phyloP scores from a whole-genome alignment of 2,329 filamentous ascomycete species.

The Bipolaris gigantea region DNA sequence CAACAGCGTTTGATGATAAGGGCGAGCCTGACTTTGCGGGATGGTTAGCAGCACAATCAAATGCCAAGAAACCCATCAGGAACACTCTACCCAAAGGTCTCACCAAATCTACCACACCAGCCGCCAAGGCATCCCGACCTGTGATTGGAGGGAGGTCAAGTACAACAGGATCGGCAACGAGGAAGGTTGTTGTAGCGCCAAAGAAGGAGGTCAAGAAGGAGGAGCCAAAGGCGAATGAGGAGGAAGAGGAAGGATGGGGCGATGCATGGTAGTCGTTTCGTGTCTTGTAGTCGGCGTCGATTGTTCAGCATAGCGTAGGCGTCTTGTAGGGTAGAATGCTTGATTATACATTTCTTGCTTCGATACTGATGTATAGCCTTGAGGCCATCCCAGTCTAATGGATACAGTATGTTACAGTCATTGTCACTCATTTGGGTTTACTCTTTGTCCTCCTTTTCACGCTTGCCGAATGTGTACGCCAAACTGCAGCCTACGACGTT shows the following conservation, averaged over 20 bases:
- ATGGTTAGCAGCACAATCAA: slow-evolving; percentile 85
- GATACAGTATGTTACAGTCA: slow-evolving; percentile 10
- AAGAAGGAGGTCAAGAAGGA: slow-evolving; percentile 39
- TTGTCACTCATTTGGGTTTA: not conserved
- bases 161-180: slow-evolving; percentile 36
- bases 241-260: slow-evolving; percentile 45
- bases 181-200: slow-evolving; percentile 30
- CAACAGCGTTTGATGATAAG: slow-evolving; percentile 72
- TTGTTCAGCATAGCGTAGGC: slow-evolving; percentile 16
- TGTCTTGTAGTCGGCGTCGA: slow-evolving; percentile 1
- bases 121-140: slow-evolving; percentile 40
- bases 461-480: slow-evolving; percentile 56
- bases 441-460: slow-evolving; percentile 40
- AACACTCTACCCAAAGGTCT: slow-evolving; percentile 84
- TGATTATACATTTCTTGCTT: slow-evolving; percentile 4
- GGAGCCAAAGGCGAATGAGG: slow-evolving; percentile 47
- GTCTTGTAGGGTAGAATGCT: slow-evolving; percentile 5
- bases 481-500: slow-evolving; percentile 57
- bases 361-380: not conserved
- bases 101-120: slow-evolving; percentile 56
- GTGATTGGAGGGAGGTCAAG: slow-evolving; percentile 35
- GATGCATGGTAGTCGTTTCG: slow-evolving; percentile 39
- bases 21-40: slow-evolving; percentile 94
- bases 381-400: not conserved
- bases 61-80: slow-evolving; percentile 65